Base-by-base conservation (phyloP, 2,329 filamentous ascomycete species). In the Lecanicillium sp. region DNA sequence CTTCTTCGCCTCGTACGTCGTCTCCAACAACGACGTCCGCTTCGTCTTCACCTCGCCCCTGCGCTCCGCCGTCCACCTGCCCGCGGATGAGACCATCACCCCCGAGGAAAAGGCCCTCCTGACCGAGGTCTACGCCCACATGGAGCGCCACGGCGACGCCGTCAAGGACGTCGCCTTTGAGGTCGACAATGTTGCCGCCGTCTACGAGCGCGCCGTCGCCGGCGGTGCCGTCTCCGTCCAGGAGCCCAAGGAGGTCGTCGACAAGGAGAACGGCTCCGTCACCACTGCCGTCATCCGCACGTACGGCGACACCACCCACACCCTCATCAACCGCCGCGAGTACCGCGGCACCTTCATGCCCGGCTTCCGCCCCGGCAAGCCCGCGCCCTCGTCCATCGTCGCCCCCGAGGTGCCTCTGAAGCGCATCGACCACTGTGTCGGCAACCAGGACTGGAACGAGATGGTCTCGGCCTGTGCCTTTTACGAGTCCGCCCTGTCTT, bases 161-260 rank as follows among this genome's bases (percentile, higher is more conserved):
- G 89, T 96, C 39, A 95, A 94, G 65, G 90, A 96, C 54, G 88
- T 96, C 25, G 85, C 89, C 10, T 96, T 96, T 57, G 87, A 94
- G 60, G 90, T 97, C 11, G 89, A 97, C 62, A 79, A 87, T 53
- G 87, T 94, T 28, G 77, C 83, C 42, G 84, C 77, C 32, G 84
- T 96, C 5, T 96, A 87, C 61, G 57, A 67, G 41, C 77, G 77
- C 41, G 90, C 90, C 14, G 72, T 94, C 12, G 65, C 72, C 45
- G 66, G 74, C 46, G 79, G 80, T 49, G 74, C 79, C 56, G 56
- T 68, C 44, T 68, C 81, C 19, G 73, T 94, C 14, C 69, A 77
- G 47, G 60, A 70, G 17, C 87, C 87, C 1, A 62, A 59, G 19
- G 64, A 61, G 5, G 46, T 65, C 28, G 60, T 60, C 35, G 79